Conservation (phyloP, 192 early-diverging fungal species). For the Mortierella antarctica region DNA sequence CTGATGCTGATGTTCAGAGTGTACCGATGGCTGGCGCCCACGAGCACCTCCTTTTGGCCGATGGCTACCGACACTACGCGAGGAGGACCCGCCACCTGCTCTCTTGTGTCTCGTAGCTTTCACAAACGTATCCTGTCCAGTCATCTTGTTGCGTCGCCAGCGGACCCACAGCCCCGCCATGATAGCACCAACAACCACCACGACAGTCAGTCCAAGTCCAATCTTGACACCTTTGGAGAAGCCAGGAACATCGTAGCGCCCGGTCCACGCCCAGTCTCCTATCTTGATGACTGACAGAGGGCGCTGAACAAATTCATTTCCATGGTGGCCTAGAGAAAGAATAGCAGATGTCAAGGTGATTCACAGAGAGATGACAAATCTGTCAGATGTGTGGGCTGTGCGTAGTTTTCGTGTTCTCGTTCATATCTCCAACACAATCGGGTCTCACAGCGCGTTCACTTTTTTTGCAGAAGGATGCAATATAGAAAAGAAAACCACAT, state of each 20-base stretch:
- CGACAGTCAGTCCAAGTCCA: constrained; percentile 16
- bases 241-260: constrained; percentile 5
- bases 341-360: background rate
- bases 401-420: too few species aligned
- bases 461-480: background rate
- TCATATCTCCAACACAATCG: too few species aligned
- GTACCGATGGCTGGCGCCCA: background rate
- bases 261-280: constrained; percentile 9
- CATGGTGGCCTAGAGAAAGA: constrained; percentile 10
- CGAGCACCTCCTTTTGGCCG: background rate
- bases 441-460: background rate
- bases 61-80: background rate
- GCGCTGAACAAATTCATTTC: background rate
- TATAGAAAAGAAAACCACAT: background rate
- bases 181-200: constrained; percentile 30
- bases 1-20: background rate
- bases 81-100: background rate
- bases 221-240: constrained; percentile 26
- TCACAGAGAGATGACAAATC: background rate
- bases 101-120: background rate
- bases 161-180: constrained; percentile 29
- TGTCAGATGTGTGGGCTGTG: too few species aligned
- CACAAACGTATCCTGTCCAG: background rate
- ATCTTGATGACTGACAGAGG: constrained; percentile 34
- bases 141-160: constrained; percentile 9